Percentiles rank a stretch among this genome's conserved stretches.
These are phyloP conservation scores for sunflower (Helianthus annuus) DNA, from an alignment of 129 eudicot genomes.

Conservation along the genomic window HanXRQr2.0-SUNRISE NC_035448.2:188451033-188451532, in stretches of 20 bases:
- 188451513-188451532: no score
- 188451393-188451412: no score
- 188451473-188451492: no score
- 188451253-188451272: conserved; percentile 28
- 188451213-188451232: background rate
- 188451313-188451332: conserved; percentile 8
- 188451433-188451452: no score
- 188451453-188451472: no score
- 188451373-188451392: no score
- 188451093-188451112: conserved; percentile 17
- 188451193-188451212: background rate
- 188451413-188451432: no score
- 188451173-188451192: background rate
- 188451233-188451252: conserved; percentile 10
- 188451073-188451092: conserved; percentile 20
- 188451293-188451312: background rate
- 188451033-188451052: conserved; percentile 31
- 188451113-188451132: conserved; percentile 4
- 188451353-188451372: background rate
- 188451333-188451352: conserved; percentile 6
- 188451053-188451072: conserved; percentile 36
- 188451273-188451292: conserved; percentile 10
- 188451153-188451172: background rate
- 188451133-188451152: conserved; percentile 20
- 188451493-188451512: no score